Percentiles rank a stretch among this genome's conserved stretches.
phyloP scores from a whole-genome alignment of 1,284 basidiomycete species.

The Tilletia caries region DNA sequence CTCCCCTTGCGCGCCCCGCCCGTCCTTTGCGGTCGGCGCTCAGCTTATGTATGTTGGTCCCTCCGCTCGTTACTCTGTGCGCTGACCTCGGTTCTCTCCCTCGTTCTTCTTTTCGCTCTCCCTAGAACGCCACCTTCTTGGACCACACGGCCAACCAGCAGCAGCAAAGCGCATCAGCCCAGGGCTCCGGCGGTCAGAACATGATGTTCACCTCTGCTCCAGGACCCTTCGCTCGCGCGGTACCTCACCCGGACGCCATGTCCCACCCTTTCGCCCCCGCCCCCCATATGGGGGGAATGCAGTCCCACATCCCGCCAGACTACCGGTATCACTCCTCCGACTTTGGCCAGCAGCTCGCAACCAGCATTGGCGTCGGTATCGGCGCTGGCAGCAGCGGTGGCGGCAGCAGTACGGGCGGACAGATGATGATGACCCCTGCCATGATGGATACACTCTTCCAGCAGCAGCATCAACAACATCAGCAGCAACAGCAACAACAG shows the following conservation, averaged over 20 bases:
- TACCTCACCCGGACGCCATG: too few species aligned
- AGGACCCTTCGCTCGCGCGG: too few species aligned
- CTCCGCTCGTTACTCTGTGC: too few species aligned
- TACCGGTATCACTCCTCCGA: neutral
- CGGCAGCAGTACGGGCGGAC: too few species aligned
- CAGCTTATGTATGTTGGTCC: too few species aligned
- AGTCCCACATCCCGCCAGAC: neutral
- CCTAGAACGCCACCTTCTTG: neutral
- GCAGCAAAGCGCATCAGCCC: neutral
- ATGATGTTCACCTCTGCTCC: too few species aligned
- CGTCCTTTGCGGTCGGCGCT: too few species aligned
- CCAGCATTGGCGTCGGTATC: too few species aligned
- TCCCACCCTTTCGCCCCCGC: neutral
- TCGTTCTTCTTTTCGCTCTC: neutral
- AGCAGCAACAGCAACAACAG: conserved; percentile 6
- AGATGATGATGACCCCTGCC: neutral
- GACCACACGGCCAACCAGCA: too few species aligned
- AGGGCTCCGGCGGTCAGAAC: neutral
- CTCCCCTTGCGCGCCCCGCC: too few species aligned
- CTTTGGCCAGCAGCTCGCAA: neutral
- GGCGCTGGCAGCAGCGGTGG: too few species aligned
- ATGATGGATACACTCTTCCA: neutral
- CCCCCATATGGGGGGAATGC: neutral
- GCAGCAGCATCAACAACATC: neutral
- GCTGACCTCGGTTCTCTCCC: neutral